Evolutionary conservation across 2,329 filamentous ascomycete species (phyloP).

Genomic region (Colletotrichum sp.): DNA sequence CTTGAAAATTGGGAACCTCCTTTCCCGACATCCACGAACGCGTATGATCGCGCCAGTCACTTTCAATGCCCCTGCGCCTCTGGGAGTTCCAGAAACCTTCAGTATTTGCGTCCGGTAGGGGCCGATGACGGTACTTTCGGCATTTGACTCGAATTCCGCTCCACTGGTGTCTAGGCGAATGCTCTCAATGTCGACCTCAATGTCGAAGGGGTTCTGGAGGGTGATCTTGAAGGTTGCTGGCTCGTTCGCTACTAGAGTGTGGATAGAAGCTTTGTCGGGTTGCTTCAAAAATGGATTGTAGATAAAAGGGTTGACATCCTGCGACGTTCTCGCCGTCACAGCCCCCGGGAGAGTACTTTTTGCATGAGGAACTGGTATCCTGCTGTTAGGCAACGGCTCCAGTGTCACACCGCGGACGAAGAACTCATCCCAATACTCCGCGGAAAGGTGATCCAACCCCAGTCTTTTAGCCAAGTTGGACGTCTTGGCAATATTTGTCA

Average conservation of each 20-base stretch:
- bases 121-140: conserved; percentile 72
- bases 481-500: conserved; percentile 85
- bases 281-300: conserved; percentile 91
- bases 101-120: conserved; percentile 85
- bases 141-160: conserved; percentile 70
- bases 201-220: conserved; percentile 92
- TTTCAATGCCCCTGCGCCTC: conserved; percentile 68
- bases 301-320: conserved; percentile 83
- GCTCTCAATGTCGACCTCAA: conserved; percentile 88
- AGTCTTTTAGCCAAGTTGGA: conserved; percentile 77
- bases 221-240: conserved; percentile 79
- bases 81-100: conserved; percentile 72
- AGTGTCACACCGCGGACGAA: conserved; percentile 79
- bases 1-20: conserved; percentile 83
- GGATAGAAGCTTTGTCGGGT: conserved; percentile 60
- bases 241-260: conserved; percentile 80
- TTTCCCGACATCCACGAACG: conserved; percentile 80
- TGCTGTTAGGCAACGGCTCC: conserved; percentile 63
- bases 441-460: conserved; percentile 71
- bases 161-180: conserved; percentile 78
- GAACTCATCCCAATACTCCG: conserved; percentile 98
- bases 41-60: conserved; percentile 82
- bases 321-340: conserved; percentile 55
- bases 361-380: conserved; percentile 70
- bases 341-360: conserved; percentile 58